Conservation (phyloP, 2,329 filamentous ascomycete species). For the Aspergillus fructus region DNA sequence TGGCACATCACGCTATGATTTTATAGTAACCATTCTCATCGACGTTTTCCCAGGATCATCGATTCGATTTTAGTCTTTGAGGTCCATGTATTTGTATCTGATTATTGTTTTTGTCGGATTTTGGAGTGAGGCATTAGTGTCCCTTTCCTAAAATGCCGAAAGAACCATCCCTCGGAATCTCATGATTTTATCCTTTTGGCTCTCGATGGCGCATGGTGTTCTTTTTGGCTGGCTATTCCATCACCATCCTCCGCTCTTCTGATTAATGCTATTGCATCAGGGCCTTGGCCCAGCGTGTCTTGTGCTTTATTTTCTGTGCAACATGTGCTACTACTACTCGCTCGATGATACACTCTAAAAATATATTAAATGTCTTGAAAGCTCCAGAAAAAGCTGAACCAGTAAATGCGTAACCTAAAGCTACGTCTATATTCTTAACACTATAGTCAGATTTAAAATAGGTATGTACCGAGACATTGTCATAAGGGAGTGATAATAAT, state of each 20-base stretch:
- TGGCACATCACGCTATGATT: slow-evolving; percentile 32
- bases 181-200: slow-evolving; percentile 4
- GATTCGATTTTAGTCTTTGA: slow-evolving; percentile 6
- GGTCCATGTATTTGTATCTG: slow-evolving; percentile 15
- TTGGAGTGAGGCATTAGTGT: background rate
- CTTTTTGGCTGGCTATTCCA: slow-evolving; percentile 13
- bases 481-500: background rate
- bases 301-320: background rate
- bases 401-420: background rate
- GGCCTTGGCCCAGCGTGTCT: slow-evolving; percentile 17
- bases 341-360: background rate
- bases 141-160: background rate
- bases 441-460: slow-evolving; percentile 2
- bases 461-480: background rate
- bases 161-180: background rate
- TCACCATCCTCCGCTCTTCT: slow-evolving; percentile 30
- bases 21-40: slow-evolving; percentile 23
- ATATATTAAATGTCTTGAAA: background rate
- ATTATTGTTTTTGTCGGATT: slow-evolving; percentile 8
- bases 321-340: background rate
- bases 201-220: slow-evolving; percentile 22
- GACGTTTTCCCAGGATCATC: slow-evolving; percentile 20
- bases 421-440: slow-evolving; percentile 9
- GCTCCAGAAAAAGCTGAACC: background rate
- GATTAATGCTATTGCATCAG: slow-evolving; percentile 25